Conservation (phyloP, 2,329 filamentous ascomycete genomes). For the Pseudogymnoascus sp. region DNA sequence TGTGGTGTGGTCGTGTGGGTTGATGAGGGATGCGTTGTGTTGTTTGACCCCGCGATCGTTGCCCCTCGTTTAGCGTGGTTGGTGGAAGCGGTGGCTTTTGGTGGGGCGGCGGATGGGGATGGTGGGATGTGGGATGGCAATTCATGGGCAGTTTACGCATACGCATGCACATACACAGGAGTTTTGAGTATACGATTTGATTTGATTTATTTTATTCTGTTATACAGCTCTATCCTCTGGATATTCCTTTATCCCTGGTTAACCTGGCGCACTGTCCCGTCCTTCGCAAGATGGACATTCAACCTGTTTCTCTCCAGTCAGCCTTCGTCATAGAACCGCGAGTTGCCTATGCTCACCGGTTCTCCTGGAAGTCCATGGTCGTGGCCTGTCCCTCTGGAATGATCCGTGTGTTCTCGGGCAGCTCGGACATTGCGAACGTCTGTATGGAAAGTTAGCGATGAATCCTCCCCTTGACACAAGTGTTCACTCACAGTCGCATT, state of each 20-base stretch:
- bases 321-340: background rate
- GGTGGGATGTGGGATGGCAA: background rate
- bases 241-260: background rate
- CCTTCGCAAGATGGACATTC: background rate
- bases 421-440: background rate
- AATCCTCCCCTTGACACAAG: too few species aligned
- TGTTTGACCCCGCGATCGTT: conserved; percentile 10
- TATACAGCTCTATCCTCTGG: background rate
- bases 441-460: background rate
- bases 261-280: background rate
- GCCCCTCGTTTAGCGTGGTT: conserved; percentile 10
- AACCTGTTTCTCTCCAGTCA: background rate
- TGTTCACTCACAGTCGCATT: background rate
- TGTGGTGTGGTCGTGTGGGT: background rate
- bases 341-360: background rate
- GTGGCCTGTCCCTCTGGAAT: background rate
- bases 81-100: background rate
- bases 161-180: too few species aligned
- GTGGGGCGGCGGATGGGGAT: background rate
- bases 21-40: conserved; percentile 22
- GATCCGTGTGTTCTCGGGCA: background rate
- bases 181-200: too few species aligned
- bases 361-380: background rate
- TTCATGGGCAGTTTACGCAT: too few species aligned
- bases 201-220: background rate